These are phyloP conservation scores for Aureobasidium sp. DNA, from an alignment of 2,329 filamentous ascomycete species.

Conservation along the genomic window DNA sequence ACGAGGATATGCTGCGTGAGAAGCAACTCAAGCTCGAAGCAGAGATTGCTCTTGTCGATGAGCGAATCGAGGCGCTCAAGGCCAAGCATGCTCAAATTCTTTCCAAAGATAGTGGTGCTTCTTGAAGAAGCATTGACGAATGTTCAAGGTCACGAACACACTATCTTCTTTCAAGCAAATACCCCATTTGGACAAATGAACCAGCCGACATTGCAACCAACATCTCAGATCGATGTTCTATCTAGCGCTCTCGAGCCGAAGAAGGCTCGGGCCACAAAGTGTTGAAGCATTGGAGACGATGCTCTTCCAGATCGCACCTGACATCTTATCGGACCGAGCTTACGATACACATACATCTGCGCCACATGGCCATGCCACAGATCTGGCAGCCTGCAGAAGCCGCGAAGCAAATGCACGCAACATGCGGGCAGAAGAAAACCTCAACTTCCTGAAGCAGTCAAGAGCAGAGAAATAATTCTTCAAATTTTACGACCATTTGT, in stretches of 20 bases:
- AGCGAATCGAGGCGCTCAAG: conserved; percentile 55
- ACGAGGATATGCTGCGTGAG: conserved; percentile 62
- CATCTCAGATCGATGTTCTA: background rate
- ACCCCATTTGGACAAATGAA: background rate
- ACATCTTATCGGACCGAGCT: no score
- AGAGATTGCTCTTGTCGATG: conserved; percentile 72
- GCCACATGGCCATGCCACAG: no score
- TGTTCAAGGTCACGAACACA: background rate
- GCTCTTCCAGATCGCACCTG: no score
- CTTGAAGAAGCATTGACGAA: background rate
- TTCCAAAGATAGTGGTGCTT: background rate
- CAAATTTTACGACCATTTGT: background rate
- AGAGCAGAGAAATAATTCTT: background rate
- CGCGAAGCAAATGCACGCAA: no score
- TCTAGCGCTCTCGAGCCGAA: no score
- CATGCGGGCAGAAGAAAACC: no score
- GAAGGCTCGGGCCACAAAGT: no score
- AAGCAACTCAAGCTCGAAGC: conserved; percentile 65
- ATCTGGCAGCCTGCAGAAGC: no score
- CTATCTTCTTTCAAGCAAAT: background rate
- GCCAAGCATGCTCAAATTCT: background rate
- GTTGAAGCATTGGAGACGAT: no score
- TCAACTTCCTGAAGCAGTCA: background rate
- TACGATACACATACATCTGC: no score
- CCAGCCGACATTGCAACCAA: background rate